Base-by-base conservation (phyloP, 2,329 filamentous ascomycete species). In the Microascus cirrosus region DNA sequence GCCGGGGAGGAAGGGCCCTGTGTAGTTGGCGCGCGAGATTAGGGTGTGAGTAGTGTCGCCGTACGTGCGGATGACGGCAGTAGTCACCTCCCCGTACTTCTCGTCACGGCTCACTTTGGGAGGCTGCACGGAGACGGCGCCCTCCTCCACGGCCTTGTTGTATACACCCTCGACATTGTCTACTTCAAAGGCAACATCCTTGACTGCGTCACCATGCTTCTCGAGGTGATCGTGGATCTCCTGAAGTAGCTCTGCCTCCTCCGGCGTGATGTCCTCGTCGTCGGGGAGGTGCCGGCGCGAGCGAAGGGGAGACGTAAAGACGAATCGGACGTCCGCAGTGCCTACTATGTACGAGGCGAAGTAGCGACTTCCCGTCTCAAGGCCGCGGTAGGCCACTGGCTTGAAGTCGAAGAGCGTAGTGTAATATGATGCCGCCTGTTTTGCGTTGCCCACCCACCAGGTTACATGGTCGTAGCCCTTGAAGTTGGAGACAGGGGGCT, bases 361-460 rank as follows among this genome's bases (percentile, higher is more conserved):
- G 63, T 83, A 85, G 59, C 90, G 84, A 62, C 83, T 90, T 61
- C 90, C 90, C 0, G 92, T 96, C 72, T 96, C 92, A 5, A 96
- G 84, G 5, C 92, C 93, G 48, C 82, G 82, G 72, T 96, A 95
- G 61, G 93, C 93, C 59, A 96, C 73, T 22, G 82, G 83, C 66
- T 82, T 77, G 76, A 96, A 96, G 58, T 90, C 92, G 77, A 96
- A 91, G 63, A 91, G 87, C 12, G 83, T 86, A 64, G 87, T 86
- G 74, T 96, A 96, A 75, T 90, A 96, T 15, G 87, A 82, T 45
- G 92, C 92, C 2, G 91, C 90, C 77, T 96, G 92, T 75, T 96
- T 96, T 65, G 93, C 92, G 69, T 97, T 97, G 69, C 92, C 91
- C 34, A 96, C 93, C 77, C 90, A 96, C 92, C 92, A 96, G 64